phyloP scores from a whole-genome alignment of 192 early-diverging fungal genomes.

The Coemansia sp. region DNA sequence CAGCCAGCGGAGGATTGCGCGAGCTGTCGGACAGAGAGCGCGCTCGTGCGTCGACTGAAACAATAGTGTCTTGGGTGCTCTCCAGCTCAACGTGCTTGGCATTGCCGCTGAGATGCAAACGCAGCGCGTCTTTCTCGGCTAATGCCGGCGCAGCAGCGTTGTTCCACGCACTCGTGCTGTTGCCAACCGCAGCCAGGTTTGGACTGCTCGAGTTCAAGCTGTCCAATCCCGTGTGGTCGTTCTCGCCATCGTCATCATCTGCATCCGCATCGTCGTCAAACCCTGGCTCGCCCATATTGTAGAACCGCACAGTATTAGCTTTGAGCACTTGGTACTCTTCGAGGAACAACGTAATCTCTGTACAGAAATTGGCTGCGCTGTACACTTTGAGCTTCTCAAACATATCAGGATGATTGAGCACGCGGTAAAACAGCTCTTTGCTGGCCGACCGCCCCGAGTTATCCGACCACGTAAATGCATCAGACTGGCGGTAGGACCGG shows the following conservation, averaged over 20 bases:
- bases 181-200: constrained; percentile 18
- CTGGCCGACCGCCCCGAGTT: constrained; percentile 30
- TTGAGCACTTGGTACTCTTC: constrained; percentile 58
- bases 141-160: not conserved
- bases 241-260: constrained; percentile 17
- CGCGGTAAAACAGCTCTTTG: constrained; percentile 53
- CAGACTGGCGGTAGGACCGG: constrained; percentile 49
- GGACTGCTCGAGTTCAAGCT: constrained; percentile 18
- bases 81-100: constrained; percentile 31
- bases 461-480: constrained; percentile 46
- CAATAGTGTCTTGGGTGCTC: constrained; percentile 52
- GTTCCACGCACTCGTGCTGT: constrained; percentile 20
- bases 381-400: constrained; percentile 52
- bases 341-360: constrained; percentile 53
- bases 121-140: constrained; percentile 39
- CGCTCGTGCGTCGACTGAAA: constrained; percentile 17
- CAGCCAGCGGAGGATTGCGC: not conserved
- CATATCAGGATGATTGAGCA: constrained; percentile 53
- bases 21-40: constrained; percentile 18
- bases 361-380: constrained; percentile 53
- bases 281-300: constrained; percentile 53
- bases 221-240: constrained; percentile 7
- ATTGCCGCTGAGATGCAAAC: constrained; percentile 36
- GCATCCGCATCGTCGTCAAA: constrained; percentile 36
- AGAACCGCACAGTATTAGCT: constrained; percentile 53